Evolutionary conservation across 305 asterid species (phyloP).

Genomic region (Solanum hybrid): DNA sequence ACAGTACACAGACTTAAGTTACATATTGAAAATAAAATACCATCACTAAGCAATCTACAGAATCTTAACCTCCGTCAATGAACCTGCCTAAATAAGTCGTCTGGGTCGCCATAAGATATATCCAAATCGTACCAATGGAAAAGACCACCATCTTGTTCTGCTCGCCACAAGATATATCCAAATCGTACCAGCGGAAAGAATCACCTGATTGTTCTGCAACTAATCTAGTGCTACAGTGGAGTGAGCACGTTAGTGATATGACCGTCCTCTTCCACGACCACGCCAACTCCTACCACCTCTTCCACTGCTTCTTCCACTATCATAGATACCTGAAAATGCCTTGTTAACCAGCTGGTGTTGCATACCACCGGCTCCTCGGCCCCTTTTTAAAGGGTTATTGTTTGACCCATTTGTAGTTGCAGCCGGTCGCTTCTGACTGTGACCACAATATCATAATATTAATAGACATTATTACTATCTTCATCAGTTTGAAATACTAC

Average conservation of each 20-base stretch:
- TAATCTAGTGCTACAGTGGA: background rate
- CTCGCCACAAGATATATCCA: background rate
- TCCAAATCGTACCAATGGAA: background rate
- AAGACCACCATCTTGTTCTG: background rate
- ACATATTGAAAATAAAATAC: background rate
- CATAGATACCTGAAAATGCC: constrained; percentile 63
- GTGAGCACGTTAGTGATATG: constrained; percentile 16
- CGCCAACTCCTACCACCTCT: constrained; percentile 28
- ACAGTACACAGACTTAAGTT: background rate
- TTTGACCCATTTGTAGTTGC: constrained; percentile 38
- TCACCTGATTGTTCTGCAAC: background rate
- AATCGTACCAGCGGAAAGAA: background rate
- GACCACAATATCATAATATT: background rate
- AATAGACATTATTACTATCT: background rate
- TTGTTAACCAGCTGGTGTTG: constrained; percentile 67
- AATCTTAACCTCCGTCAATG: background rate
- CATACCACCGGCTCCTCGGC: constrained; percentile 55
- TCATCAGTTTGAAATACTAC: background rate
- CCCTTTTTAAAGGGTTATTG: constrained; percentile 41
- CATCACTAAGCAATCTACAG: background rate
- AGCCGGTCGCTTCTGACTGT: constrained; percentile 60
- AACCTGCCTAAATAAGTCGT: background rate
- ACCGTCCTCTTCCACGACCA: constrained; percentile 56
- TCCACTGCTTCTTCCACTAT: constrained; percentile 35
- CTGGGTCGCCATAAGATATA: background rate